A percentile compares a stretch with the other conserved stretches of the same genome.
Evolutionary conservation across 345 rosid genomes (phyloP).

Genomic region (Boechera divaricarpa): DNA sequence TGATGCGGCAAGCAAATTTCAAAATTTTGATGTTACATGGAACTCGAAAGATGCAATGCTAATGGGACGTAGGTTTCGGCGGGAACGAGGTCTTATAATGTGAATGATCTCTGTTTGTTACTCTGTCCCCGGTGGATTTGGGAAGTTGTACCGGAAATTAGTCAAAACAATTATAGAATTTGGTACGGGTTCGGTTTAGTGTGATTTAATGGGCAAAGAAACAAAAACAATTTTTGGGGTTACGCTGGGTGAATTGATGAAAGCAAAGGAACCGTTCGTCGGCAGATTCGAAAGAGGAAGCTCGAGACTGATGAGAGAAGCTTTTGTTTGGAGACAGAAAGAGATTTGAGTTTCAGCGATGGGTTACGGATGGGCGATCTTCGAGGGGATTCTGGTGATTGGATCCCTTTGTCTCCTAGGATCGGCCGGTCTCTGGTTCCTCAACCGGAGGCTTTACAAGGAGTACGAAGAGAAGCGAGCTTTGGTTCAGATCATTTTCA

Average conservation of each 20-base stretch:
- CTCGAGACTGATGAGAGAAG: constrained; percentile 1
- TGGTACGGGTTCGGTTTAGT: constrained; percentile 24
- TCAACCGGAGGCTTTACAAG: constrained; percentile 84
- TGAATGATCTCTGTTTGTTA: background rate
- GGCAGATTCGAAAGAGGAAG: constrained; percentile 6
- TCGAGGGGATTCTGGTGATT: constrained; percentile 70
- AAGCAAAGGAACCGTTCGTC: constrained; percentile 9
- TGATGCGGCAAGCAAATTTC: too few species aligned
- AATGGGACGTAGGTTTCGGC: too few species aligned
- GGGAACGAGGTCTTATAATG: too few species aligned
- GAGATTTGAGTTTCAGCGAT: constrained; percentile 38
- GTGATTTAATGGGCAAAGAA: background rate
- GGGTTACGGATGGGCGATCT: constrained; percentile 82
- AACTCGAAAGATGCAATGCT: too few species aligned
- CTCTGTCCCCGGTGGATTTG: too few species aligned
- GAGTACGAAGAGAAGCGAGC: constrained; percentile 98
- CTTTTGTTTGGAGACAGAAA: background rate
- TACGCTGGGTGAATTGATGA: constrained; percentile 17
- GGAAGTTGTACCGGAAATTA: background rate
- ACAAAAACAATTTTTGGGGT: background rate
- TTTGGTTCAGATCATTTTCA: constrained; percentile 94
- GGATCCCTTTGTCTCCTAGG: constrained; percentile 79
- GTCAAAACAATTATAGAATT: background rate
- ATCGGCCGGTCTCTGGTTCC: constrained; percentile 94
- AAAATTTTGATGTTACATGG: too few species aligned